These are phyloP conservation scores for Phytomonas sp. DNA, from an alignment of 208 protist species.

Conservation along the genomic window DNA sequence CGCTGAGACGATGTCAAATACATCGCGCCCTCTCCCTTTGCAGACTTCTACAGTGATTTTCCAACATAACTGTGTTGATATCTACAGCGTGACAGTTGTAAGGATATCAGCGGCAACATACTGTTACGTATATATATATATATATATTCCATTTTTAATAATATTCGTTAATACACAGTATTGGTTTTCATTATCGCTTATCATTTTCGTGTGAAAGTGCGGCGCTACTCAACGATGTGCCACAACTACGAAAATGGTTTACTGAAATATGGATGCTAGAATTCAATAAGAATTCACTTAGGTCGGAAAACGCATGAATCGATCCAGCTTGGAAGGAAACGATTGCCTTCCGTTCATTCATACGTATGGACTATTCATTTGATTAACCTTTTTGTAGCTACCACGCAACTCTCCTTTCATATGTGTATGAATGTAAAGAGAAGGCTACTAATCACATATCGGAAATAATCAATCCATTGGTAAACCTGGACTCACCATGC, in stretches of 20 bases:
- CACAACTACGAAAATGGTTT: not conserved
- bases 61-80: not conserved
- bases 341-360: not conserved
- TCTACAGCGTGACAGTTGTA: not conserved
- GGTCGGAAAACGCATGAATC: not conserved
- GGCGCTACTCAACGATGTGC: not conserved
- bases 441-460: not conserved
- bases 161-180: not conserved
- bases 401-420: not conserved
- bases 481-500: not conserved
- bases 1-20: not conserved
- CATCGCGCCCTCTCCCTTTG: not conserved
- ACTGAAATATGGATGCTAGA: not conserved
- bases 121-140: not conserved
- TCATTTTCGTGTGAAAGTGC: not conserved
- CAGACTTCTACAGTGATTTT: not conserved
- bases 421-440: not conserved
- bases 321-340: not conserved
- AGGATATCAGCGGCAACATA: not conserved
- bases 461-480: not conserved
- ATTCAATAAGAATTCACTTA: not conserved
- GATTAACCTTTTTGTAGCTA: not conserved
- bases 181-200: not conserved
- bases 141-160: not conserved
- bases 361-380: not conserved